Conservation (phyloP, 371 early-diverging fungal genomes). For the Circinella umbellata region DNA sequence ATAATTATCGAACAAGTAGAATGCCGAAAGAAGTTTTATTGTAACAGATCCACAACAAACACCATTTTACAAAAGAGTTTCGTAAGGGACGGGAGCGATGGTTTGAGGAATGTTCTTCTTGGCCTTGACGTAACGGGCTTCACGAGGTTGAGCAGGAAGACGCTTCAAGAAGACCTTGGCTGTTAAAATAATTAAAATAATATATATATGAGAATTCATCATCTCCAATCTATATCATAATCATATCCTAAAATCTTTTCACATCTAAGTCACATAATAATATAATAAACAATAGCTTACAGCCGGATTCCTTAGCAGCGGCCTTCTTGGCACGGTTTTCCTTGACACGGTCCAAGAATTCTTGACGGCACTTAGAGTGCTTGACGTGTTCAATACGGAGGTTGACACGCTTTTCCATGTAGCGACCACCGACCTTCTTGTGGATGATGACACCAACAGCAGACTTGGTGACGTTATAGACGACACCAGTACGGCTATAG, state of each 20-base stretch:
- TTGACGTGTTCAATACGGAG: constrained; percentile 98
- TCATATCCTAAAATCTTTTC: neutral
- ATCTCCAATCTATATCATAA: neutral
- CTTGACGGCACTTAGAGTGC: constrained; percentile 99
- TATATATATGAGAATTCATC: too few species aligned
- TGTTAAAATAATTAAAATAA: constrained; percentile 24
- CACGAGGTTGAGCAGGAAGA: constrained; percentile 91
- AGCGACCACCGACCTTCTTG: constrained; percentile 98
- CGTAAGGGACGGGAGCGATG: constrained; percentile 94
- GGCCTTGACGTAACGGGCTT: constrained; percentile 88
- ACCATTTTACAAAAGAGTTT: constrained; percentile 76
- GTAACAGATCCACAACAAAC: neutral
- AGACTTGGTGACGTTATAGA: constrained; percentile 98
- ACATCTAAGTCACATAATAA: neutral
- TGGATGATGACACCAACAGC: constrained; percentile 98
- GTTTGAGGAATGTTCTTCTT: constrained; percentile 91
- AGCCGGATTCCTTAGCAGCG: constrained; percentile 75
- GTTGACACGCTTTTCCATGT: constrained; percentile 98
- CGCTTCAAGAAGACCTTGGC: constrained; percentile 87
- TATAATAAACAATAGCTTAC: constrained; percentile 23
- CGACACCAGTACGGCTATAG: constrained; percentile 93
- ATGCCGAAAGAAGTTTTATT: neutral
- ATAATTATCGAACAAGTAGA: too few species aligned
- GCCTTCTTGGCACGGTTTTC: constrained; percentile 87
- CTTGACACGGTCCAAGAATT: constrained; percentile 98